Conservation (phyloP, 106 monocot genomes). For the Chionographis japonica region DNA sequence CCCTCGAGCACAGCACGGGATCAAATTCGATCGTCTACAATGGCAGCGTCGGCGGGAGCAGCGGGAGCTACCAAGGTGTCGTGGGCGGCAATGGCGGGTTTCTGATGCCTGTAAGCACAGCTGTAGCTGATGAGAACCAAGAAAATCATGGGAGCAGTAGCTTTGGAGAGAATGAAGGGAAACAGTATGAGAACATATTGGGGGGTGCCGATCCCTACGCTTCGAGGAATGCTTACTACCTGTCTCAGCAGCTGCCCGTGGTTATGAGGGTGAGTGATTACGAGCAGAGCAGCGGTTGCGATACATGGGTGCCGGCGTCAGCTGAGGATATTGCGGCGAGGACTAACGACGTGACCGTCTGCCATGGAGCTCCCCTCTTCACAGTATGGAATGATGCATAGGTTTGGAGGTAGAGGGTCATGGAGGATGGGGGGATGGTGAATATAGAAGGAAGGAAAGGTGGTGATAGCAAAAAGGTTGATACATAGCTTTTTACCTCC, state of each 20-base stretch:
- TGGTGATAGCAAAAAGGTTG: not conserved
- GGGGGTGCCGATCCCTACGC: constrained; percentile 28
- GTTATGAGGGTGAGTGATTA: constrained; percentile 11
- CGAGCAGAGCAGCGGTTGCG: constrained; percentile 8
- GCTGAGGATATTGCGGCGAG: constrained; percentile 14
- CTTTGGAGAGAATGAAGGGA: constrained; percentile 30
- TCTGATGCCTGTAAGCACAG: constrained; percentile 39
- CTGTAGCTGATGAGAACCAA: constrained; percentile 22
- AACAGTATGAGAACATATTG: constrained; percentile 34
- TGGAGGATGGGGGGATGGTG: not conserved
- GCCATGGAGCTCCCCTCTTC: constrained; percentile 56
- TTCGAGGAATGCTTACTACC: constrained; percentile 30
- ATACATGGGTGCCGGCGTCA: constrained; percentile 13
- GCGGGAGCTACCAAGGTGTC: constrained; percentile 12
- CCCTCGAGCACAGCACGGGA: constrained; percentile 67
- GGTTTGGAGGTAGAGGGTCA: not conserved
- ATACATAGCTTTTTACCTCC: constrained; percentile 5
- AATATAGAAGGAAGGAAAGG: not conserved
- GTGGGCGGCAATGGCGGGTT: constrained; percentile 16
- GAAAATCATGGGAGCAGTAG: constrained; percentile 18
- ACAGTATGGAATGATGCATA: constrained; percentile 75
- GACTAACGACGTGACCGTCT: constrained; percentile 13
- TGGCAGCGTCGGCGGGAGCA: constrained; percentile 13
- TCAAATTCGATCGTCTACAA: constrained; percentile 51
- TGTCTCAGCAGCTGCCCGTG: constrained; percentile 21